phyloP scores from a whole-genome alignment of 331 rosid species.

The Erythrophleum ivorense region DNA sequence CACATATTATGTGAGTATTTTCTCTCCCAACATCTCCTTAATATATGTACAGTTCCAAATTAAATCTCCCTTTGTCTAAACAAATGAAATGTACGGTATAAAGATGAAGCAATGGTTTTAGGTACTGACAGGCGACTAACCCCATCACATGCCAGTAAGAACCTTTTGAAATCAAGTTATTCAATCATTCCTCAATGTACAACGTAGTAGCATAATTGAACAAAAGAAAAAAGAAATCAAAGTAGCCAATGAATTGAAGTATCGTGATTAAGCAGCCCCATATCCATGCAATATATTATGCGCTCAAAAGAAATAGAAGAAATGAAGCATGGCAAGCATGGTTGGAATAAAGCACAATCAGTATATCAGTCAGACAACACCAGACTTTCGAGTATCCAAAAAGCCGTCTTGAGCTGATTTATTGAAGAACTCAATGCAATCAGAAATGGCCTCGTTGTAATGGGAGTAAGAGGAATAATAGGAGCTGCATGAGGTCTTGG shows the following conservation, averaged over 20 bases:
- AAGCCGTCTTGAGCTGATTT: conserved; percentile 72
- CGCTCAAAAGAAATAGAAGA: neutral
- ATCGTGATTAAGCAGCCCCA: neutral
- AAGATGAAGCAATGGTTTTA: neutral
- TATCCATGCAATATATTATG: conserved; percentile 21
- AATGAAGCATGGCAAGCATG: neutral
- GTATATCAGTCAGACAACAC: conserved; percentile 52
- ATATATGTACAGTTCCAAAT: neutral
- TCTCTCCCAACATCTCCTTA: neutral
- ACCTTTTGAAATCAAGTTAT: neutral
- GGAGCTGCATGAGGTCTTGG: conserved; percentile 90
- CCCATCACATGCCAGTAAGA: neutral
- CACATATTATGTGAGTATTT: neutral
- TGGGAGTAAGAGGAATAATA: conserved; percentile 88
- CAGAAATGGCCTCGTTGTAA: conserved; percentile 84
- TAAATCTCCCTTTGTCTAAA: neutral
- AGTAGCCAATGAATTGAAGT: conserved; percentile 3
- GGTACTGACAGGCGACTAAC: neutral
- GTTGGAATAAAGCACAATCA: neutral
- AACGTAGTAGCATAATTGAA: neutral
- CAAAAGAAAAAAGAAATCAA: neutral
- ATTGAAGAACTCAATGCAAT: conserved; percentile 95
- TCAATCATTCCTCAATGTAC: neutral
- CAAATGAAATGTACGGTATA: neutral
- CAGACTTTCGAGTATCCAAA: conserved; percentile 58